Percentiles rank a stretch among this genome's conserved stretches.
Conservation (phyloP, 129 eudicot species). For the Sambucus nigra region DNA sequence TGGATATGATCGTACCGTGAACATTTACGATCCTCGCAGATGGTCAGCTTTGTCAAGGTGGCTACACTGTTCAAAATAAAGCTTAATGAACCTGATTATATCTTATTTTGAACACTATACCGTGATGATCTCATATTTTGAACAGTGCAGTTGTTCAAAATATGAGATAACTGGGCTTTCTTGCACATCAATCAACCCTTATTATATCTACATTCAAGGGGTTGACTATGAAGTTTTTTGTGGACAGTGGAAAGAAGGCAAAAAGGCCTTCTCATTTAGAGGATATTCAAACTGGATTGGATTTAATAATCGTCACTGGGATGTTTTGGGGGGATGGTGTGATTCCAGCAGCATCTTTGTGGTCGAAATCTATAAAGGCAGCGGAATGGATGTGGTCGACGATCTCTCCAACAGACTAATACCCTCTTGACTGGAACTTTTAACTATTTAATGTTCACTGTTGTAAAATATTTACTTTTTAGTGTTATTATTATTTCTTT, state of each 20-base stretch:
- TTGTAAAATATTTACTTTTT: too few species aligned
- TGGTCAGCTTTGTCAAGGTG: too few species aligned
- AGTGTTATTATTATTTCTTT: too few species aligned
- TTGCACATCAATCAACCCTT: conserved; percentile 59
- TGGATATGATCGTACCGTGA: too few species aligned
- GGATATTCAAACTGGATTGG: conserved; percentile 97
- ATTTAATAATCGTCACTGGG: conserved; percentile 54
- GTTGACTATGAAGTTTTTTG: conserved; percentile 79
- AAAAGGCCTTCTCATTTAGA: conserved; percentile 64
- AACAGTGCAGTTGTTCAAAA: too few species aligned
- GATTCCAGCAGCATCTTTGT: conserved; percentile 77
- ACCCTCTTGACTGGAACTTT: too few species aligned
- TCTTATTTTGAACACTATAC: too few species aligned
- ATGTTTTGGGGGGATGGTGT: conserved; percentile 85
- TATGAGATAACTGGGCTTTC: conserved; percentile 87
- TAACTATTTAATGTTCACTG: too few species aligned
- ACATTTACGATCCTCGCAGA: too few species aligned
- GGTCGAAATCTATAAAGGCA: conserved; percentile 41
- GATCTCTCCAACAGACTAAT: conserved; percentile 1
- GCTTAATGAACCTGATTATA: too few species aligned
- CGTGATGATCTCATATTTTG: too few species aligned
- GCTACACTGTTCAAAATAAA: too few species aligned
- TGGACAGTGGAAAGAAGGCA: conserved; percentile 51
- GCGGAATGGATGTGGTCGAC: neutral
- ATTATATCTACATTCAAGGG: conserved; percentile 74